Conservation (phyloP, 371 early-diverging fungal genomes). For the Apophysomyces ossiformis region DNA sequence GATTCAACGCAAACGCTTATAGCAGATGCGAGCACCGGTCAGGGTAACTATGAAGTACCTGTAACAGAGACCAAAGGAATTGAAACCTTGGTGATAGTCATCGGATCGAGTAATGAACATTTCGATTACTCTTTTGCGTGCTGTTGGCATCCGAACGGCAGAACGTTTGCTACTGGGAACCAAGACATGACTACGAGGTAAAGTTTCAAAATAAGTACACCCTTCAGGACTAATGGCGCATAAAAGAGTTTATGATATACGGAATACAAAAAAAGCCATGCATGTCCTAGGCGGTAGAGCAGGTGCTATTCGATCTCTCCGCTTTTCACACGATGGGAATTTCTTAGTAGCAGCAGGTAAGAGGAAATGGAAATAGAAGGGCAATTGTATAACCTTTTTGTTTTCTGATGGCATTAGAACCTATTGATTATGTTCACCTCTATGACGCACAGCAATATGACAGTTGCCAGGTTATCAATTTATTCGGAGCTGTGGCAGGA, state of each 20-base stretch:
- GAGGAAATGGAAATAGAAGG: background rate
- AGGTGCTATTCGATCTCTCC: constrained; percentile 77
- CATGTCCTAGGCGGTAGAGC: constrained; percentile 65
- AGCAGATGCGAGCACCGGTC: constrained; percentile 59
- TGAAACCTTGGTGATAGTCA: constrained; percentile 3
- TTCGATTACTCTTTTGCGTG: constrained; percentile 84
- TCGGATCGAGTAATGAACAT: constrained; percentile 34
- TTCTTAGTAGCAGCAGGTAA: constrained; percentile 74
- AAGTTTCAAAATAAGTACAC: background rate
- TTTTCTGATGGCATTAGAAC: constrained; percentile 47
- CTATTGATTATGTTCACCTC: constrained; percentile 81
- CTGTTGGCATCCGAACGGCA: constrained; percentile 79
- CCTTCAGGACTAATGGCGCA: background rate
- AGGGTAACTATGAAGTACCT: constrained; percentile 30
- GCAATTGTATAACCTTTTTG: constrained; percentile 47
- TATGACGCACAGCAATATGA: constrained; percentile 58
- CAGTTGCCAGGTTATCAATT: constrained; percentile 72
- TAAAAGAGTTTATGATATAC: constrained; percentile 77
- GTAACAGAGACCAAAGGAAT: background rate
- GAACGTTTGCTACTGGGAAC: constrained; percentile 79
- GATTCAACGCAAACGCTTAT: constrained; percentile 66
- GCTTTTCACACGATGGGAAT: constrained; percentile 75
- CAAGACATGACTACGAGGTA: constrained; percentile 69
- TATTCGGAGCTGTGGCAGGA: constrained; percentile 86
- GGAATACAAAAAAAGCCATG: constrained; percentile 62